Conservation (phyloP, 2,329 filamentous ascomycete genomes). For the Phoma herbarum region DNA sequence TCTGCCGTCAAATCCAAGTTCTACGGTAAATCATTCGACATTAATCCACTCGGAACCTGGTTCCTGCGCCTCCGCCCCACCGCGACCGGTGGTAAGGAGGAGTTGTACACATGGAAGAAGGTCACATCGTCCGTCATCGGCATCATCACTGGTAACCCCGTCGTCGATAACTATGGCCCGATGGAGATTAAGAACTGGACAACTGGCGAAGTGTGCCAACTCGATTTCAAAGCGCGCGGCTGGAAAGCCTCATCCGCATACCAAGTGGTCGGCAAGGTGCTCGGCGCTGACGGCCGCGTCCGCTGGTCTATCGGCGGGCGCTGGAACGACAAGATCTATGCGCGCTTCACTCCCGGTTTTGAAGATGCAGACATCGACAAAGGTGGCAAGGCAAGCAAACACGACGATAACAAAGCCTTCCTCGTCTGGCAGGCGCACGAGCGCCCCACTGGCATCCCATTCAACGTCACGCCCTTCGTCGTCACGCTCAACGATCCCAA, state of each 20-base stretch:
- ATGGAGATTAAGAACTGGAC: conserved; percentile 99
- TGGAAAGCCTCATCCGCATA: conserved; percentile 96
- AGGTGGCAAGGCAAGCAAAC: conserved; percentile 53
- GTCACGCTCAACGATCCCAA: conserved; percentile 92
- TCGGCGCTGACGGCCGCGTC: conserved; percentile 80
- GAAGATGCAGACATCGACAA: conserved; percentile 71
- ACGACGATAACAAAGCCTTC: conserved; percentile 78
- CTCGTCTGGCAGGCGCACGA: conserved; percentile 91
- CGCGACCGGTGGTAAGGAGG: conserved; percentile 71
- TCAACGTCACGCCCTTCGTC: conserved; percentile 96
- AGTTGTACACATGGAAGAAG: conserved; percentile 99
- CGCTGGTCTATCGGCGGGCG: conserved; percentile 90
- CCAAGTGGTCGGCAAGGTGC: conserved; percentile 84
- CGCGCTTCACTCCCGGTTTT: conserved; percentile 88
- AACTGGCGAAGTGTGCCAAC: conserved; percentile 85
- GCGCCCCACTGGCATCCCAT: conserved; percentile 84
- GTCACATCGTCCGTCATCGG: conserved; percentile 97
- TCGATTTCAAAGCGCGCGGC: conserved; percentile 94
- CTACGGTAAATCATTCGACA: conserved; percentile 96
- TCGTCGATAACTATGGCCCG: conserved; percentile 95
- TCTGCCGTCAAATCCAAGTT: conserved; percentile 96
- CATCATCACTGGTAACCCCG: conserved; percentile 95
- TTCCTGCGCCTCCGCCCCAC: conserved; percentile 85
- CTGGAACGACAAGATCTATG: conserved; percentile 98
- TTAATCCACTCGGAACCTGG: conserved; percentile 96